Evolutionary conservation across 2,329 filamentous ascomycete genomes (phyloP), one percentile per base, ranked within the genome.

Genomic region (Colletotrichum sp.): DNA sequence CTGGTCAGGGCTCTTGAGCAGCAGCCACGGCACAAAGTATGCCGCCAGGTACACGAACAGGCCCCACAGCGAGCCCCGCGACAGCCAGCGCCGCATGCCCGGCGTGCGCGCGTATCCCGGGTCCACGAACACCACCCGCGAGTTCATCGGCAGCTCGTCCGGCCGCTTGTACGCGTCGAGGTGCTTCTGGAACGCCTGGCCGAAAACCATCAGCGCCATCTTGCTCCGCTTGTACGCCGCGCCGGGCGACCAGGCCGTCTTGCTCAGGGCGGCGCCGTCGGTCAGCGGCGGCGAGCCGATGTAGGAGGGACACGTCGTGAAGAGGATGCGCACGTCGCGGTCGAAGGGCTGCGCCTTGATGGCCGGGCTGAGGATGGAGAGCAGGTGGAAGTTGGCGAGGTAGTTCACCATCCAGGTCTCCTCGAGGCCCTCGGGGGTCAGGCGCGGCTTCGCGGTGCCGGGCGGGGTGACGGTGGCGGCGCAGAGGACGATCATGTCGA

Each of bases 341-440:
- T 99, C 97, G 71, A 97, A 93, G 3, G 97, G 97, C 84, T 99
- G 97, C 2, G 94, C 95, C 78, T 95, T 92, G 76, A 99, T 89
- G 1, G 97, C 96, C 0, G 97, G 97, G 79, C 94, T 97, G 43
- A 99, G 89, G 34, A 99, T 97, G 78, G 94, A 95, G 60, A 99
- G 89, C 5, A 99, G 89, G 82, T 99, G 97, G 86, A 98, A 98
- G 84, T 98, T 98, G 77, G 96, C 94, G 52, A 99, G 90, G 83
- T 96, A 99, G 83, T 99, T 99, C 80, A 98, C 89, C 86, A 96
- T 95, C 96, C 96, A 98, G 76, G 94, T 96, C 78, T 93, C 90
- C 82, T 98, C 96, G 16, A 98, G 87, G 1, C 95, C 96, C 81
- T 98, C 96, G 8, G 43, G n/a, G 43, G 88, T 85, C 0, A 96